phyloP scores from a whole-genome alignment of 768 basidiomycete genomes.

The Auricularia heimuer region DNA sequence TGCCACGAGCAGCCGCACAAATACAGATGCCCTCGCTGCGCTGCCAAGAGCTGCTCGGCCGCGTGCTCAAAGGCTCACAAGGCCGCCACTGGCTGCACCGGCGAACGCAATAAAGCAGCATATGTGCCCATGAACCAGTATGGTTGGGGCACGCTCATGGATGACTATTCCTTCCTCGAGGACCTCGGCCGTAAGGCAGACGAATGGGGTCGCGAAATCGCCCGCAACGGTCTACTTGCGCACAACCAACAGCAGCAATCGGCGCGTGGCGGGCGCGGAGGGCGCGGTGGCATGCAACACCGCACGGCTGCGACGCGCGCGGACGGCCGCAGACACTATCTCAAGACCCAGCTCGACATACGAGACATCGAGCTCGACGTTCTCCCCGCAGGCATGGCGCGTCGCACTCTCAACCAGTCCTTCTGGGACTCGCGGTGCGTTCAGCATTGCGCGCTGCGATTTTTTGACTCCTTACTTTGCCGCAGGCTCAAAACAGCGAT shows the following conservation, averaged over 20 bases:
- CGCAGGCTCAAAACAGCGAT: slow-evolving; percentile 55
- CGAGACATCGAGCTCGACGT: slow-evolving; percentile 66
- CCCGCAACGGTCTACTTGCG: slow-evolving; percentile 45
- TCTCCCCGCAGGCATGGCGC: slow-evolving; percentile 76
- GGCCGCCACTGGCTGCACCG: slow-evolving; percentile 47
- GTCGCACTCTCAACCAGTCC: slow-evolving; percentile 68
- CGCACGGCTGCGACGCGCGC: slow-evolving; percentile 21
- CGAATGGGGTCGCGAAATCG: slow-evolving; percentile 65
- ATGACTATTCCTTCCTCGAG: slow-evolving; percentile 82
- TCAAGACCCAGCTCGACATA: slow-evolving; percentile 58
- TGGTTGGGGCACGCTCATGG: slow-evolving; percentile 79
- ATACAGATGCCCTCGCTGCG: slow-evolving; percentile 77
- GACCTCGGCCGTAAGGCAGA: slow-evolving; percentile 66
- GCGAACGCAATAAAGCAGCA: slow-evolving; percentile 59
- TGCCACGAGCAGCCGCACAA: slow-evolving; percentile 41
- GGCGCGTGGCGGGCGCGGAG: slow-evolving; percentile 7
- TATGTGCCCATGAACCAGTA: slow-evolving; percentile 80
- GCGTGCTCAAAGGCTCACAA: slow-evolving; percentile 66
- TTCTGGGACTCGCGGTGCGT: slow-evolving; percentile 73
- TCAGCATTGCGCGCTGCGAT: slow-evolving; percentile 1
- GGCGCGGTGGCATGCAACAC: slow-evolving; percentile 14
- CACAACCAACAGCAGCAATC: slow-evolving; percentile 6
- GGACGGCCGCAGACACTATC: slow-evolving; percentile 52
- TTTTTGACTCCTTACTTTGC: neutral
- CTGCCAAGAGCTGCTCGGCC: slow-evolving; percentile 61